Percentiles rank a stretch among this genome's conserved stretches.
These are phyloP conservation scores for Apiospora hydei DNA, from an alignment of 2,329 filamentous ascomycete species.

Conservation along the genomic window DNA sequence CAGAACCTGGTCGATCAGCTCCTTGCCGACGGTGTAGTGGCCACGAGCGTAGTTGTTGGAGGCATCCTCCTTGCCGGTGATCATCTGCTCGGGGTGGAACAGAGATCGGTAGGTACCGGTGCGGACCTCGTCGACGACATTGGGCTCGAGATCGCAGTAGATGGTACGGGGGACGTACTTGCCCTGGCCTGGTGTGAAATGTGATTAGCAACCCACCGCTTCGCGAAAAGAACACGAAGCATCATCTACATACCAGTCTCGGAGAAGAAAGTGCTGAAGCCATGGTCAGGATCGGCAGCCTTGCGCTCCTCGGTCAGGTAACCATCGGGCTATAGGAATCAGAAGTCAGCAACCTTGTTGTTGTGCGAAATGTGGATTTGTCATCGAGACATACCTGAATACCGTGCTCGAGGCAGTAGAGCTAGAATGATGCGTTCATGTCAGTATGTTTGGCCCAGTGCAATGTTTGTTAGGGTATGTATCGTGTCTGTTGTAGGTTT, in stretches of 20 bases:
- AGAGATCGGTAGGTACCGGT: conserved; percentile 95
- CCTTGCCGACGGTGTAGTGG: conserved; percentile 99
- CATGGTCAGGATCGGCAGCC: conserved; percentile 88
- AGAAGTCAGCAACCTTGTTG: conserved; percentile 25
- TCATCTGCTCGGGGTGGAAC: conserved; percentile 99
- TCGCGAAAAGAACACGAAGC: neutral
- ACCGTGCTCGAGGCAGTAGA: conserved; percentile 99
- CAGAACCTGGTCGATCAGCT: conserved; percentile 96
- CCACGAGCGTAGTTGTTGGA: conserved; percentile 99
- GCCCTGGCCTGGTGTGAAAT: conserved; percentile 76
- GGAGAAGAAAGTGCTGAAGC: conserved; percentile 99
- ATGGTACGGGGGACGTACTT: conserved; percentile 99
- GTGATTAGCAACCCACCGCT: conserved; percentile 26
- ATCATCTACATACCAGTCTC: conserved; percentile 83
- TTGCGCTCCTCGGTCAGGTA: conserved; percentile 99
- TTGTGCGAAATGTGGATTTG: neutral
- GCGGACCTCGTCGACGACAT: conserved; percentile 98
- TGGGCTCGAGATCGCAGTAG: conserved; percentile 99
- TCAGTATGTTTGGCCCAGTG: neutral
- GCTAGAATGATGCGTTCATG: conserved; percentile 61
- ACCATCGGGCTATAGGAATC: conserved; percentile 80
- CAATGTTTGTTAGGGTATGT: neutral
- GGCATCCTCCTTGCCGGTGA: conserved; percentile 99
- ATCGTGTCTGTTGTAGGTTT: neutral
- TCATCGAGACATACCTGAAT: conserved; percentile 78